Evolutionary conservation across 1,284 basidiomycete genomes (phyloP).

Genomic region (Marasmius sp.): DNA sequence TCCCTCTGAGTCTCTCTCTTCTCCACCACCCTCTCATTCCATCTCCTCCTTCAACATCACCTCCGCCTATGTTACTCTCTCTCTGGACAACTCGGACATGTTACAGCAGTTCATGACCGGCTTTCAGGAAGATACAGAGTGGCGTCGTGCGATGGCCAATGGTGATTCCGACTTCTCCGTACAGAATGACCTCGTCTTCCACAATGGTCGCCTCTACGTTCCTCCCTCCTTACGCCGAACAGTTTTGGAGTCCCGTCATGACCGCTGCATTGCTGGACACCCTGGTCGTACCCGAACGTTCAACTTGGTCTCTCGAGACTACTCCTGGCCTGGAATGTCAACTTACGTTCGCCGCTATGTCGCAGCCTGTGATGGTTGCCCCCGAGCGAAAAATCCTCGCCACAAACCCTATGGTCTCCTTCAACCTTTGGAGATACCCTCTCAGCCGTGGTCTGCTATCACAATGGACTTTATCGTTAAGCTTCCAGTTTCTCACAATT

Average conservation of each 20-base stretch:
- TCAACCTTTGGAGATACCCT: slow-evolving; percentile 31
- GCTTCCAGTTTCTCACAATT: slow-evolving; percentile 31
- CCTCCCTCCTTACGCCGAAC: slow-evolving; percentile 28
- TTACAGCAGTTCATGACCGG: slow-evolving; percentile 27
- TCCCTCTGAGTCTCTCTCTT: background rate
- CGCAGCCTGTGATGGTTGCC: slow-evolving; percentile 32
- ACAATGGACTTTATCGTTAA: slow-evolving; percentile 42
- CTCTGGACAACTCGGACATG: slow-evolving; percentile 29
- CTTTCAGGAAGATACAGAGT: slow-evolving; percentile 25
- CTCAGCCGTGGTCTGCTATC: slow-evolving; percentile 32
- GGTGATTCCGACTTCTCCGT: slow-evolving; percentile 25
- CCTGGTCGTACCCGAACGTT: no score
- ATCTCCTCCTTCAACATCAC: slow-evolving; percentile 1
- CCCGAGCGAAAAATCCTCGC: slow-evolving; percentile 26
- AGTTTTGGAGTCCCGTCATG: slow-evolving; percentile 20
- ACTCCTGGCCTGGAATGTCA: slow-evolving; percentile 19
- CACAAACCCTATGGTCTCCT: slow-evolving; percentile 35
- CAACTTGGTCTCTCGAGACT: background rate
- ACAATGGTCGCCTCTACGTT: slow-evolving; percentile 34
- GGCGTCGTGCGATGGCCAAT: slow-evolving; percentile 25
- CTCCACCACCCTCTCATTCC: background rate
- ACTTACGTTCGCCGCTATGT: slow-evolving; percentile 27
- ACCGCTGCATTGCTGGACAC: no score
- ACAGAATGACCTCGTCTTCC: slow-evolving; percentile 30
- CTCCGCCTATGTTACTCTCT: slow-evolving; percentile 24